Evolutionary conservation across 2,329 filamentous ascomycete genomes (phyloP), one percentile per base, ranked within the genome.

Genomic region (Scedosporium apiospermum): DNA sequence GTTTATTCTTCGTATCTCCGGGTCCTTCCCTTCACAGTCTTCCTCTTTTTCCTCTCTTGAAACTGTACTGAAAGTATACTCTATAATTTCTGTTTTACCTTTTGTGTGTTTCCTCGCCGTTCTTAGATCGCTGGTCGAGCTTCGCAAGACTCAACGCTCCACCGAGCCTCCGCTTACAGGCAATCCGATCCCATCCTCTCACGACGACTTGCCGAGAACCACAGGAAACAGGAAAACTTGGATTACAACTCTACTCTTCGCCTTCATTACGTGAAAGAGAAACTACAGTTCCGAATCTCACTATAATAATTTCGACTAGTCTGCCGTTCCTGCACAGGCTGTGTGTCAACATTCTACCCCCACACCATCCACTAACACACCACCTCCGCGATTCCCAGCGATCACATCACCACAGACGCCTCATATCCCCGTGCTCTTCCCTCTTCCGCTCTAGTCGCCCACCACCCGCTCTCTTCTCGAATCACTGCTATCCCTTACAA

Each of bases 111-210:
- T 38, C 23, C 16, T 59, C 57, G 38, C 34, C 34, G 34, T 59
- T 59, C 41, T 44, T 26, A 59, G 41, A 59, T 59, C 57, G 57
- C 57, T 42, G 57, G 57, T 59, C 57, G 57, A 59, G 57, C 34
- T 18, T 55, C 38, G 38, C 41, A 59, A 46, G 18, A 59, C 21
- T 27, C 23, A 12, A 51, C 46, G 46, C n/a, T 51, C 46, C 46
- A 38, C 34, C 34, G 21, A 53, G 4, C 55, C 55, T 38, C 16
- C 27, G 21, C 14, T 23, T 38, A 34, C 14, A 58, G 4, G 6
- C 14, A 34, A 18, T 9, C 27, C 41, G 30, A 5, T 18, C n/a
- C 26, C 57, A 58, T 27, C 57, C 4, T n/a, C 57, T 7, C 57
- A 23, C 57, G 12, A 27, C 23, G 23, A 34, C 57, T 16, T 2